Evolutionary conservation across 2,329 filamentous ascomycete species (phyloP), one percentile per base, ranked within the genome.

Genomic region (Penicillium sp.): DNA sequence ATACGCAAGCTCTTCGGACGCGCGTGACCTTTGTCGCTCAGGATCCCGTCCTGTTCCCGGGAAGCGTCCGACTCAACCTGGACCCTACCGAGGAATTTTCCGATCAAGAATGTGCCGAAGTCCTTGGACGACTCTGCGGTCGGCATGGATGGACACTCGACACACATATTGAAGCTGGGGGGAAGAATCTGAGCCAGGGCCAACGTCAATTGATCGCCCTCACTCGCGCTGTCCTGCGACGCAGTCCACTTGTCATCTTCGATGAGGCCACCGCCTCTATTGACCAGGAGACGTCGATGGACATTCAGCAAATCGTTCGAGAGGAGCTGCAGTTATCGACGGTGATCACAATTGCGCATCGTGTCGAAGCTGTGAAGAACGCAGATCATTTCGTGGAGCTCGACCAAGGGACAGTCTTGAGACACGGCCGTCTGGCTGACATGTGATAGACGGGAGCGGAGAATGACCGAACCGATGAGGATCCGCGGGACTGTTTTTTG

Each of bases 191-290:
- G 0, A 80, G 76, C 42, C 82, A 85, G 57, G 83, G 82, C 1
- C 82, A 86, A 60, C 68, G 82, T 40, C 83, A 86, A 58, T 71
- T 86, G 0, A 79, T 86, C 3, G 82, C 81, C 0, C 69, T 86
- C 1, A 79, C 82, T 0, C 65, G 83, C n/a, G 81, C 83, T 0
- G 75, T 85, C 45, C 64, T 86, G 40, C 66, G 82, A 7, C 67
- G 78, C n/a, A 82, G 79, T 49, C 69, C 79, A 0, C 76, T 85
- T 52, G 71, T 86, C 8, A 78, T 86, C 43, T 73, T 86, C 59
- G 83, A 86, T 57, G 83, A 85, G 58, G 82, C 82, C 3, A 84
- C 82, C 2, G 81, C 82, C 2, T 81, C 77, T 42, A 82, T 84
- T 52, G 82, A 85, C 61, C 73, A 76, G 45, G 79, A 83, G 52